These are phyloP conservation scores for Globisporangium rhizosaccharum DNA, from an alignment of 352 stramenopile genomes.

Conservation along the genomic window DNA sequence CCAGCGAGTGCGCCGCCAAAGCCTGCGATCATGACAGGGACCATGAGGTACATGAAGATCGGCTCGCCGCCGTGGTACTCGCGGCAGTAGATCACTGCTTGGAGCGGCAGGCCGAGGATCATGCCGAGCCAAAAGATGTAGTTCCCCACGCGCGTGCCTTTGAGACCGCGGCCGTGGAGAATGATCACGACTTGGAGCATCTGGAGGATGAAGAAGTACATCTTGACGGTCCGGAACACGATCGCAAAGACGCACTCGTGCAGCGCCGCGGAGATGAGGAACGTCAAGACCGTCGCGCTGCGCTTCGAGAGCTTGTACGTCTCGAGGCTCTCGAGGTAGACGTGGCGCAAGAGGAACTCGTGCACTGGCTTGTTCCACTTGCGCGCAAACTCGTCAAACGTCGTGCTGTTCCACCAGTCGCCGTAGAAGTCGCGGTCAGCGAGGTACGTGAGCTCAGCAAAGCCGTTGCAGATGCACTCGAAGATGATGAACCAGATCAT, in stretches of 20 bases:
- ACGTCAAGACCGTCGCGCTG: constrained; percentile 84
- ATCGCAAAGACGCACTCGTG: constrained; percentile 96
- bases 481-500: constrained; percentile 97
- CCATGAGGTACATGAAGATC: constrained; percentile 78
- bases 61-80: constrained; percentile 74
- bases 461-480: constrained; percentile 94
- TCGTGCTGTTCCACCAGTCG: constrained; percentile 97
- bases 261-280: constrained; percentile 93
- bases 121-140: constrained; percentile 78
- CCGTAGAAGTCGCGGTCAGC: constrained; percentile 93
- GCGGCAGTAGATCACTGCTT: constrained; percentile 77
- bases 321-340: constrained; percentile 78
- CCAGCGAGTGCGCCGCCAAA: constrained; percentile 43
- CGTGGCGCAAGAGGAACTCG: constrained; percentile 88
- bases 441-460: constrained; percentile 91
- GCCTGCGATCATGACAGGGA: constrained; percentile 63
- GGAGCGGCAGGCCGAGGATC: constrained; percentile 63
- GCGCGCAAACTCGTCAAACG: constrained; percentile 86
- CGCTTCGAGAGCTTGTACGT: constrained; percentile 65
- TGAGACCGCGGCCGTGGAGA: constrained; percentile 61
- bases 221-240: constrained; percentile 91
- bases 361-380: constrained; percentile 98
- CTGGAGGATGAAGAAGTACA: constrained; percentile 93
- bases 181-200: constrained; percentile 94
- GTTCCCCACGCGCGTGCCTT: constrained; percentile 71